These are phyloP conservation scores for Lichtheimia hyalospora DNA, from an alignment of 371 early-diverging fungal genomes.

Conservation along the genomic window DNA sequence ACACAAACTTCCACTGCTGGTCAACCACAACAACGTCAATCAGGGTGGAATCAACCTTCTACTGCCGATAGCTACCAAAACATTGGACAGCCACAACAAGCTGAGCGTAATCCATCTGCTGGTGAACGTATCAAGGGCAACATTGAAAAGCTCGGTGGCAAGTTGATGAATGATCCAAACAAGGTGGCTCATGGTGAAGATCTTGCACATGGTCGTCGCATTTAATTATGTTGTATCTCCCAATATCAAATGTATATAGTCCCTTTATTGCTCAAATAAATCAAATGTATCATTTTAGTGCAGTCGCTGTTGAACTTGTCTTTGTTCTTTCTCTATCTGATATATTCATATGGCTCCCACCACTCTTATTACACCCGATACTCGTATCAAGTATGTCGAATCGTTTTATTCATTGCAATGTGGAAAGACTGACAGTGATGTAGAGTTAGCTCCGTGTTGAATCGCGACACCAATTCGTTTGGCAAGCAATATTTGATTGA, in stretches of 20 bases:
- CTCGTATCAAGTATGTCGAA: slow-evolving; percentile 56
- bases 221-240: too few species aligned
- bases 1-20: not conserved
- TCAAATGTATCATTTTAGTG: too few species aligned
- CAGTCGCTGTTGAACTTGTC: too few species aligned
- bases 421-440: not conserved
- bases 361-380: slow-evolving; percentile 50
- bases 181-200: not conserved
- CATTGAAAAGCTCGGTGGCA: slow-evolving; percentile 5
- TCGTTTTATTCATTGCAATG: not conserved
- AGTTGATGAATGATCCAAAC: not conserved
- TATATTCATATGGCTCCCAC: not conserved
- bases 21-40: not conserved
- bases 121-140: slow-evolving; percentile 1
- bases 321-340: too few species aligned
- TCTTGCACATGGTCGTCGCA: not conserved
- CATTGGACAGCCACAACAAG: too few species aligned
- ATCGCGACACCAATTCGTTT: slow-evolving; percentile 72
- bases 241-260: too few species aligned
- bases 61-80: not conserved
- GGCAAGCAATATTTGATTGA: slow-evolving; percentile 86
- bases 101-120: not conserved
- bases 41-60: not conserved
- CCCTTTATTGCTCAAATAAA: too few species aligned
- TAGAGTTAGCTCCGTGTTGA: slow-evolving; percentile 90